Conservation (phyloP, 1,139 yeast genomes). For the Yarrowia galli region DNA sequence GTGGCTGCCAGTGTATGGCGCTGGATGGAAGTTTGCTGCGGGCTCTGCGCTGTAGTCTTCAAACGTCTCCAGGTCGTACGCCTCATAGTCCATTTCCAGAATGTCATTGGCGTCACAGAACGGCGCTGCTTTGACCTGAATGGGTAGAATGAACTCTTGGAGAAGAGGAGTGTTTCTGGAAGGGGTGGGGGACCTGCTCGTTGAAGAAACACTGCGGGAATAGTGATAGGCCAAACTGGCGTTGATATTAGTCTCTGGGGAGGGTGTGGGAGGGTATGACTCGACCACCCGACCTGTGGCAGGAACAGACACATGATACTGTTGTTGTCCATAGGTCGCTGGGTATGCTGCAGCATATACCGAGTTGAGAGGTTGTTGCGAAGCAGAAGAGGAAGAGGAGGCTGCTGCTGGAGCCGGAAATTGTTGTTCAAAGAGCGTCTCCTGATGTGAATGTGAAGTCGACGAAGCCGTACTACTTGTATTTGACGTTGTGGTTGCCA, state of each 20-base stretch:
- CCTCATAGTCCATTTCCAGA: conserved; percentile 28
- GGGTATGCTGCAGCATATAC: conserved; percentile 33
- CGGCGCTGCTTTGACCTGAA: conserved; percentile 20
- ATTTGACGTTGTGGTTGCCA: not conserved
- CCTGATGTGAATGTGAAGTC: not conserved
- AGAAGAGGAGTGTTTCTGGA: conserved; percentile 10
- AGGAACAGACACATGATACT: not conserved
- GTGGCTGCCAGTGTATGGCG: conserved; percentile 19
- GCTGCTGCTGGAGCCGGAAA: conserved; percentile 1
- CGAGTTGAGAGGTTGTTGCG: conserved; percentile 15
- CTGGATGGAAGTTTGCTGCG: conserved; percentile 28
- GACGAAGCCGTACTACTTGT: not conserved
- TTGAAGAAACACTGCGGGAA: not conserved
- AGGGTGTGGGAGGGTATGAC: conserved; percentile 23
- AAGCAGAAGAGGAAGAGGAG: no score
- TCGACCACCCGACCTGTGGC: not conserved
- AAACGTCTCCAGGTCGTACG: conserved; percentile 23
- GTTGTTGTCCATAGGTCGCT: conserved; percentile 16
- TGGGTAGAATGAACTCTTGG: conserved; percentile 34
- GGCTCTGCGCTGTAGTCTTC: conserved; percentile 33
- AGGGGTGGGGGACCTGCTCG: conserved; percentile 5
- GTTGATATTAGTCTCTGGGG: conserved; percentile 13
- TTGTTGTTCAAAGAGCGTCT: conserved; percentile 3
- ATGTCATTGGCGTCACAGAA: conserved; percentile 35
- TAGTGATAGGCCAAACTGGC: conserved; percentile 3